phyloP scores from a whole-genome alignment of 768 basidiomycete species.

The Trametes cubensis region DNA sequence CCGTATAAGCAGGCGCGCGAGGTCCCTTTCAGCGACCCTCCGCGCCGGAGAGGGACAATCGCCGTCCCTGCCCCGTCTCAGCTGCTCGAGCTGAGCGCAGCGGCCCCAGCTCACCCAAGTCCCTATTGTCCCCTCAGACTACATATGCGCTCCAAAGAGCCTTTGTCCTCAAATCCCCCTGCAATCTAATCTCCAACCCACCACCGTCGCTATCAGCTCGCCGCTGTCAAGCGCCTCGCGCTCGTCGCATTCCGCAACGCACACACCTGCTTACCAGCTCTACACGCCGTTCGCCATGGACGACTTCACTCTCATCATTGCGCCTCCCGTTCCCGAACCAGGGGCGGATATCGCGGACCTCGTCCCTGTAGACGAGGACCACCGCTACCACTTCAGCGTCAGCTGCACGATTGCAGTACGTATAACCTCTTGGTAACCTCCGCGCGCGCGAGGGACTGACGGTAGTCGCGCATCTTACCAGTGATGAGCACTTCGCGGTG shows the following conservation, averaged over 20 bases:
- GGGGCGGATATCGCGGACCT: not conserved
- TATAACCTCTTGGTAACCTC: not conserved
- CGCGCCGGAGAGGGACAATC: no score
- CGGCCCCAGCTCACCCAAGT: not conserved
- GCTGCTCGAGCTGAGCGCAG: no score
- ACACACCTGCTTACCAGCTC: no score
- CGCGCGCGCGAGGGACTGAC: not conserved
- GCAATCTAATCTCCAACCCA: not conserved
- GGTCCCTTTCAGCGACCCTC: no score
- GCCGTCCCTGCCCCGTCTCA: no score
- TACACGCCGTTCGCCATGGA: not conserved
- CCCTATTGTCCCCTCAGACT: not conserved
- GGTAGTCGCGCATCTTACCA: not conserved
- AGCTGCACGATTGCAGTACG: not conserved
- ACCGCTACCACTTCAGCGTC: not conserved
- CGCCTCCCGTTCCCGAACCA: not conserved
- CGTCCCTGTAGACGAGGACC: not conserved
- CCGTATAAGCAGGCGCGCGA: no score
- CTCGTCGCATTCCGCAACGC: not conserved
- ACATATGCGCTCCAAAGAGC: not conserved
- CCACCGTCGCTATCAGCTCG: not conserved
- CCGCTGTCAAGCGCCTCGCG: not conserved
- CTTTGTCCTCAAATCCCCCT: not conserved
- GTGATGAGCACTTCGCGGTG: not conserved
- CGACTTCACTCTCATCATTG: not conserved